Evolutionary conservation across 768 basidiomycete genomes (phyloP), one percentile per base, ranked within the genome.

Genomic region (Lentinus tigrinus): DNA sequence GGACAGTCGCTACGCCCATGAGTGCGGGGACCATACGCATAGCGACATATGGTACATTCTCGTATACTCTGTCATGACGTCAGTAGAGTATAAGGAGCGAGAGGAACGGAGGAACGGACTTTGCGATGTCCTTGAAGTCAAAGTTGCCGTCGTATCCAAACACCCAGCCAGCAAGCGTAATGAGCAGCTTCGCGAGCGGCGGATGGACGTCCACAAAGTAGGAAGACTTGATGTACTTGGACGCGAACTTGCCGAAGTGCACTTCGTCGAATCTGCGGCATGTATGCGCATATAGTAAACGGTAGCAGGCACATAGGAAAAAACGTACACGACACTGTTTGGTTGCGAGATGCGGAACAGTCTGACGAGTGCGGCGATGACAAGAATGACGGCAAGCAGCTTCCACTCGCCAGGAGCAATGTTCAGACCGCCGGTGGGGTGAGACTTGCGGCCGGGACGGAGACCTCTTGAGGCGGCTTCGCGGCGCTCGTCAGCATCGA

Each of bases 121-220:
- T 95, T 78, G 86, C 95, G 63, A 98, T 98, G 52, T 98, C 95
- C 70, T 96, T 93, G 72, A 98, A 99, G 71, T 98, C 96, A 71
- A 98, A 98, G 26, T 89, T 78, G 0, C 97, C 97, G 63, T 96
- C 81, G 65, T 90, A 99, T 19, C 97, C 93, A 43, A 83, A 89
- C 14, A 97, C 52, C 65, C 88, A 95, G 1, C 84, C 95, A 8
- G 92, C 91, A 36, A 98, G 80, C 0, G 96, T 98, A 65, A 99
- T 95, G 52, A 99, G 78, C 26, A 99, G 80, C 68, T 98, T 99
- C 7, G 97, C 97, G 17, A 99, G 78, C 3, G 97, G 97, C 0
- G 97, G 97, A 69, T 99, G 97, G 2, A 99, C 96, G 71, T 99
- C 97, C 68, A 91, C 88, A 67, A 90, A 94, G 72, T 93, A 95